These are phyloP conservation scores for Mortierella sp. DNA, from an alignment of 371 early-diverging fungal species.

Conservation along the genomic window DNA sequence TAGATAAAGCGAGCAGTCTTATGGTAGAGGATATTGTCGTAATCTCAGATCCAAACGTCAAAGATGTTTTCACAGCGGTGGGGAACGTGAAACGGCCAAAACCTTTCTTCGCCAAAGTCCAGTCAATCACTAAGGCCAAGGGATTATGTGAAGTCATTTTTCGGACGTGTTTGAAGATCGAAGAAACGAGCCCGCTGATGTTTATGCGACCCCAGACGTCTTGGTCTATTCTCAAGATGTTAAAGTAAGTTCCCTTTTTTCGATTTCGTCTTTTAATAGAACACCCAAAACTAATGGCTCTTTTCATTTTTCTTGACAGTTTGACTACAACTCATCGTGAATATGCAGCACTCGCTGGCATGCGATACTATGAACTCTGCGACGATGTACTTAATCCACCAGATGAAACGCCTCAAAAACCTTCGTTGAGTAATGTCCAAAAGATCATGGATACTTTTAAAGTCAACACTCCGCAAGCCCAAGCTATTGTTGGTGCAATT, in stretches of 20 bases:
- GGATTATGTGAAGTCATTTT: constrained; percentile 60
- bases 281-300: neutral
- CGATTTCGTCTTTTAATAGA: constrained; percentile 25
- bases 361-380: constrained; percentile 75
- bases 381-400: constrained; percentile 76
- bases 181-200: constrained; percentile 57
- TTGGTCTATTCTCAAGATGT: constrained; percentile 61
- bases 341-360: constrained; percentile 80
- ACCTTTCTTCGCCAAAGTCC: constrained; percentile 74
- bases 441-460: constrained; percentile 71
- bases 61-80: constrained; percentile 28
- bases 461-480: constrained; percentile 93
- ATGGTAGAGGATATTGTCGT: constrained; percentile 42
- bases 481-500: constrained; percentile 83
- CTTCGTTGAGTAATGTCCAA: constrained; percentile 58
- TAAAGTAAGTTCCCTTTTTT: constrained; percentile 29
- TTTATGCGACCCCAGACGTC: constrained; percentile 45
- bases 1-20: constrained; percentile 37
- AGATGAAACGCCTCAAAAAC: constrained; percentile 19
- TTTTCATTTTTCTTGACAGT: constrained; percentile 39
- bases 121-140: constrained; percentile 58
- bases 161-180: constrained; percentile 52
- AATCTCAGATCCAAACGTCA: constrained; percentile 41
- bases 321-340: constrained; percentile 88
- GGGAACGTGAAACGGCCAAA: constrained; percentile 35